Conservation (phyloP, 441 rosid genomes). For the Euphorbia schlechtendalii region DNA sequence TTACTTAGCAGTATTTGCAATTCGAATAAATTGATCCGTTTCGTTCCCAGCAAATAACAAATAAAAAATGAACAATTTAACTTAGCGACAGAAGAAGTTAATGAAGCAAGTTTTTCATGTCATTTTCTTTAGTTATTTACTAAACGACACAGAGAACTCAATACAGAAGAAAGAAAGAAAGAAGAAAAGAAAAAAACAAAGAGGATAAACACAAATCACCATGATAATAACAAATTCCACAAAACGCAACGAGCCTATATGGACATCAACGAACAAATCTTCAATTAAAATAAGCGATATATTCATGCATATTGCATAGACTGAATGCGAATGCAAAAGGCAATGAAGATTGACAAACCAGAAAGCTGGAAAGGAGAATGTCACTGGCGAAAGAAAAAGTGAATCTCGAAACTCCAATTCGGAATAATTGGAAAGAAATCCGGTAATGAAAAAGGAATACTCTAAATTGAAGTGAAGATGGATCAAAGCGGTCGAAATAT, state of each 20-base stretch:
- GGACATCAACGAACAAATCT: slow-evolving; percentile 20
- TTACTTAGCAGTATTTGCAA: not conserved
- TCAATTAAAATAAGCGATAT: no score
- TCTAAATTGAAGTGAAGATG: not conserved
- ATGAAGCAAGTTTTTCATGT: not conserved
- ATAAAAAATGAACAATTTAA: not conserved
- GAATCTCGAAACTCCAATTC: not conserved
- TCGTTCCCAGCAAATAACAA: slow-evolving; percentile 8
- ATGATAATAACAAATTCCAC: not conserved
- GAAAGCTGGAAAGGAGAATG: slow-evolving; percentile 1
- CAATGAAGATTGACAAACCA: not conserved
- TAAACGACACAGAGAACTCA: not conserved
- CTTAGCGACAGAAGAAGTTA: not conserved
- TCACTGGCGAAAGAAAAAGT: not conserved
- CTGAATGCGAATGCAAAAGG: not conserved
- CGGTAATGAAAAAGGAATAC: not conserved
- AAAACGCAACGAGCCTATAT: slow-evolving; percentile 8
- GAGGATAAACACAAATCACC: slow-evolving; percentile 2
- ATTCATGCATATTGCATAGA: not conserved
- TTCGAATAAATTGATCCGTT: not conserved
- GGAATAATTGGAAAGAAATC: not conserved
- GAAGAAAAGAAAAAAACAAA: not conserved
- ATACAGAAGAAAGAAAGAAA: no score
- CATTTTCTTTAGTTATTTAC: not conserved
- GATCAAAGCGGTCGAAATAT: no score